Percentiles rank a stretch among this genome's conserved stretches.
Conservation (phyloP, 768 basidiomycete species). For the Pleurotus tuber-regium region DNA sequence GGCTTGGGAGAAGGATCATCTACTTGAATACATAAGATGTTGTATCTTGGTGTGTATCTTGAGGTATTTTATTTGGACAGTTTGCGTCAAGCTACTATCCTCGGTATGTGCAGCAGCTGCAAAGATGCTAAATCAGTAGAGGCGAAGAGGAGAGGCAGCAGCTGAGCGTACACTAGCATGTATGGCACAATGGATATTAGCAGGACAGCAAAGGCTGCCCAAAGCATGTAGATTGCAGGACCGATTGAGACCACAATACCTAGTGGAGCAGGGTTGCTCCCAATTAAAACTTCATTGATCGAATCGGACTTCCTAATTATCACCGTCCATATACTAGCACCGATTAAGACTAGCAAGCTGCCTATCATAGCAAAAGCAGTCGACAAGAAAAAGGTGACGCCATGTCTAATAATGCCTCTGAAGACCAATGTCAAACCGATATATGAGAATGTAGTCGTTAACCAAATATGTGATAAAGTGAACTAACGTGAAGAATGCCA, state of each 20-base stretch:
- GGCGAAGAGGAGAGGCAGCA: neutral
- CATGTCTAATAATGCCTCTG: conserved; percentile 68
- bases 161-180: conserved; percentile 61
- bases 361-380: conserved; percentile 59
- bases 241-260: conserved; percentile 67
- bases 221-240: conserved; percentile 60
- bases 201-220: conserved; percentile 73
- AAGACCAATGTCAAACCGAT: conserved; percentile 4
- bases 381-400: conserved; percentile 65
- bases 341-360: conserved; percentile 62
- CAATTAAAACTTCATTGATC: conserved; percentile 53
- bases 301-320: conserved; percentile 61
- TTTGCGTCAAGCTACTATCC: conserved; percentile 40
- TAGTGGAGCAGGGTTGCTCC: conserved; percentile 37
- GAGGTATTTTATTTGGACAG: conserved; percentile 1
- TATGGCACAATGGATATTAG: conserved; percentile 69
- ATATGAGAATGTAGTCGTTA: too few relatives aligned
- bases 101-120: conserved; percentile 78
- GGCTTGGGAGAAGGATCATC: conserved; percentile 5
- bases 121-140: neutral
- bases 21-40: conserved; percentile 5
- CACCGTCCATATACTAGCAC: conserved; percentile 75
- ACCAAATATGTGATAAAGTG: too few relatives aligned
- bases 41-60: neutral
- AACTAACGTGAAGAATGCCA: conserved; percentile 66